Evolutionary conservation across 140 eudicot species (phyloP), one percentile per base, ranked within the genome.

Genomic region (Cichorium intybus): DNA sequence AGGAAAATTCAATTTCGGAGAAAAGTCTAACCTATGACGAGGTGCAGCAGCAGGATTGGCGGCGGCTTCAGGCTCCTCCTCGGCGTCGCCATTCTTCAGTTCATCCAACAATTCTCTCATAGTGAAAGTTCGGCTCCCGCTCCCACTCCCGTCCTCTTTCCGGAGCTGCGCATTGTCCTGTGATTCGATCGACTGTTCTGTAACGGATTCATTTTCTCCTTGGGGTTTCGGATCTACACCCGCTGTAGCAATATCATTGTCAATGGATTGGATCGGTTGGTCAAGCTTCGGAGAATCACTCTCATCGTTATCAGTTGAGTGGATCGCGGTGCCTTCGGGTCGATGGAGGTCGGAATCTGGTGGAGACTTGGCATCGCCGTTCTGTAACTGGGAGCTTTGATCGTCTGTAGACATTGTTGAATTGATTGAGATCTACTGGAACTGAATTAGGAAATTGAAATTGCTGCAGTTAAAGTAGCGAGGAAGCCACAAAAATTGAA

Each of bases 41-140:
- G 75, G 77, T 23, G 48, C 66, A 21, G 60, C 74, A 37, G 41
- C 72, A 53, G 63, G 14, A 18, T 43, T 24, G 7, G 34, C 33
- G n/a, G 45, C 37, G 11, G 49, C 69, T 15, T 75, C 76, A 5
- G 72, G 26, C 39, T 50, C 86, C 18, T 73, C 72, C 17, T 50
- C 69, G 6, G 62, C 77, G 4, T 78, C 91, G 11, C 85, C 89
- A 56, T 60, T 82, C 87, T 86, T 86, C 92, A 86, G 81, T 57
- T 82, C 97, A 70, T 83, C 76, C 83, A 89, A 37, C 80, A 89
- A 75, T 41, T 89, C 97, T 69, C 97, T 72, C 97, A 89, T 89
- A 6, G 97, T 89, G 33, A 86, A 83, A 18, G 91, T 86, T 15
- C 88, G 79, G 34, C 24, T 76, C 18, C 87, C 97, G 65, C 75